Percentiles rank a stretch among this genome's conserved stretches.
These are phyloP conservation scores for Naganishia randhawae DNA, from an alignment of 768 basidiomycete species.

Conservation along the genomic window DNA sequence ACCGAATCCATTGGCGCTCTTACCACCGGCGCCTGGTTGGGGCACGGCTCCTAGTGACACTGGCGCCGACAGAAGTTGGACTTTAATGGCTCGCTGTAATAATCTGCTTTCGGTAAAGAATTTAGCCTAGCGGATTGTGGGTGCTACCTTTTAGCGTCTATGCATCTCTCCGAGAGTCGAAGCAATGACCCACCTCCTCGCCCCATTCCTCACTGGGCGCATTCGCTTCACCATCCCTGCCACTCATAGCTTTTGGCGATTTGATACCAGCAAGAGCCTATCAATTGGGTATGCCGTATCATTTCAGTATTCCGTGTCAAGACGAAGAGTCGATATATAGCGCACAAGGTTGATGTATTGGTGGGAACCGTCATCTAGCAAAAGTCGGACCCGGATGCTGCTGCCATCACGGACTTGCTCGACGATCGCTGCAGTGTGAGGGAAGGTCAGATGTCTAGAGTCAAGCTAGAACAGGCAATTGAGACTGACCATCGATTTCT, in stretches of 20 bases:
- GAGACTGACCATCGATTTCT: slow-evolving; percentile 68
- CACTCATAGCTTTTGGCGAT: slow-evolving; percentile 43
- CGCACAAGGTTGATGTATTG: slow-evolving; percentile 77
- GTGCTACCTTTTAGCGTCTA: not conserved
- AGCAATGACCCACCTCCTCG: slow-evolving; percentile 72
- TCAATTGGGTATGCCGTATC: not conserved
- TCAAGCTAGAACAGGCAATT: not conserved
- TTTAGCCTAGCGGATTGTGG: slow-evolving; percentile 62
- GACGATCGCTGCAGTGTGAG: slow-evolving; percentile 65
- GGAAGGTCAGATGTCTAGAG: not conserved
- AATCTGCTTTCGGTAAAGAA: slow-evolving; percentile 72
- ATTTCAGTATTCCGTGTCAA: not conserved
- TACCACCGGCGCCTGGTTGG: slow-evolving; percentile 73
- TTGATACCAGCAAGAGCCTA: slow-evolving; percentile 49
- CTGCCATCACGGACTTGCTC: slow-evolving; percentile 92
- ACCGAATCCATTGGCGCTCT: slow-evolving; percentile 61
- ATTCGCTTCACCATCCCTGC: slow-evolving; percentile 40
- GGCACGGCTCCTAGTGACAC: slow-evolving; percentile 73
- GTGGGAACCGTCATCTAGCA: slow-evolving; percentile 83
- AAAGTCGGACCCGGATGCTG: slow-evolving; percentile 77
- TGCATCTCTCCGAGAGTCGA: not conserved
- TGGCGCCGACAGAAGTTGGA: slow-evolving; percentile 49
- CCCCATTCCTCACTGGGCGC: slow-evolving; percentile 69
- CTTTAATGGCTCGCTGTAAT: slow-evolving; percentile 49
- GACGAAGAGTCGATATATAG: slow-evolving; percentile 45